A percentile compares a stretch with the other conserved stretches of the same genome.
These are phyloP conservation scores for Emergomyces africanus DNA, from an alignment of 2,329 filamentous ascomycete genomes.

Conservation along the genomic window DNA sequence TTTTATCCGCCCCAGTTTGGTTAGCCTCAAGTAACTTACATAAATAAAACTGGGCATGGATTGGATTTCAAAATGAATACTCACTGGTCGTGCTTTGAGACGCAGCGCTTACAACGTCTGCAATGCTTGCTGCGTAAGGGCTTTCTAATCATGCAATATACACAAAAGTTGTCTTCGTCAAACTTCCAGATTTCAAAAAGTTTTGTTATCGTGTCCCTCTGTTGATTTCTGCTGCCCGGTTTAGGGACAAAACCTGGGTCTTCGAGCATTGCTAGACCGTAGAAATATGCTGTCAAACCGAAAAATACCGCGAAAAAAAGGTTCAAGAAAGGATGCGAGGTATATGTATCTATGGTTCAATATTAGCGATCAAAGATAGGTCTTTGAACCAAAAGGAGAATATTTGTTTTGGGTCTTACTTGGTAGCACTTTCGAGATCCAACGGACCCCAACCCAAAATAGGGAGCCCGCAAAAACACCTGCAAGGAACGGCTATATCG, in stretches of 20 bases:
- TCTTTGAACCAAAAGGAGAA: background rate
- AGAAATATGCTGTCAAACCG: constrained; percentile 68
- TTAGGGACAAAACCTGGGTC: constrained; percentile 93
- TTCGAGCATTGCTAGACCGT: constrained; percentile 67
- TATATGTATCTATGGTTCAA: constrained; percentile 41
- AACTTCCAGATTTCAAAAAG: constrained; percentile 77
- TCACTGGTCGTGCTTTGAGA: constrained; percentile 94
- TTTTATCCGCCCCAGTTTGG: constrained; percentile 22
- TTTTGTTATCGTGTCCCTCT: constrained; percentile 79
- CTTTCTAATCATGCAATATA: constrained; percentile 85
- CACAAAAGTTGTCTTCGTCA: constrained; percentile 88
- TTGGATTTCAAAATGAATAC: constrained; percentile 26
- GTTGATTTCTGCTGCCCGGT: constrained; percentile 74
- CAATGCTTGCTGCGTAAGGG: constrained; percentile 95
- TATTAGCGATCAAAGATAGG: background rate
- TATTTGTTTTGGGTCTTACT: constrained; percentile 35
- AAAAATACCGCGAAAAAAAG: constrained; percentile 56
- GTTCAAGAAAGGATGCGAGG: constrained; percentile 60
- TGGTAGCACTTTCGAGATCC: constrained; percentile 60
- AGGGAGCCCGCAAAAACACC: constrained; percentile 84
- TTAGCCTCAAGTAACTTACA: constrained; percentile 3
- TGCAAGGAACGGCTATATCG: constrained; percentile 65
- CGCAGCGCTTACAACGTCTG: constrained; percentile 76
- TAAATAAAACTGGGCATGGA: background rate
- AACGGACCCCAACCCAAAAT: constrained; percentile 67